These are phyloP conservation scores for Candida xyloterini DNA, from an alignment of 805 yeast genomes.

Conservation along the genomic window DNA sequence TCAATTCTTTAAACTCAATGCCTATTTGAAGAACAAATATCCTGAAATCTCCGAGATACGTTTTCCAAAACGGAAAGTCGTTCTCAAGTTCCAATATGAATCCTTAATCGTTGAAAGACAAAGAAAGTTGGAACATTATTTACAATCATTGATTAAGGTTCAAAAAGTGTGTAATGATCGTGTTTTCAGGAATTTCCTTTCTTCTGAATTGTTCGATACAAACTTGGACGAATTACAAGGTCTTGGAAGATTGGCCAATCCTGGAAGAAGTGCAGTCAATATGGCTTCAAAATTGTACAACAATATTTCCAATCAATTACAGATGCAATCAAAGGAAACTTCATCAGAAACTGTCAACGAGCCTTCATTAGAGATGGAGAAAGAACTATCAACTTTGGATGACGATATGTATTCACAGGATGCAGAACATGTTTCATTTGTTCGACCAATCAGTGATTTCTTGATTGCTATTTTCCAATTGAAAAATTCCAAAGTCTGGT, in stretches of 20 bases:
- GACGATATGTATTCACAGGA: conserved; percentile 26
- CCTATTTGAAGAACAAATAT: conserved; percentile 53
- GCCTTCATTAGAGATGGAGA: conserved; percentile 43
- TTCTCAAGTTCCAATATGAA: conserved; percentile 68
- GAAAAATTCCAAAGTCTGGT: conserved; percentile 61
- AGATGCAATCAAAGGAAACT: conserved; percentile 7
- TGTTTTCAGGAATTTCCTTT: conserved; percentile 71
- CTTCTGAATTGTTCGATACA: conserved; percentile 58
- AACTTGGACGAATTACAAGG: conserved; percentile 17
- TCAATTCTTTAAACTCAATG: conserved; percentile 73
- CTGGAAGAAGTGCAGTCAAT: conserved; percentile 20
- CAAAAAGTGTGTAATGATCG: conserved; percentile 73
- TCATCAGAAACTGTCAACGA: conserved; percentile 19
- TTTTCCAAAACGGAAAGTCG: conserved; percentile 61
- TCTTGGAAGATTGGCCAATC: conserved; percentile 5
- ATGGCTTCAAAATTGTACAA: conserved; percentile 34
- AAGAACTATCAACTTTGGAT: conserved; percentile 51
- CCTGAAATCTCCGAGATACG: conserved; percentile 46
- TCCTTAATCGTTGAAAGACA: conserved; percentile 64
- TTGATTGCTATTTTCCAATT: conserved; percentile 68
- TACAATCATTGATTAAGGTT: conserved; percentile 52
- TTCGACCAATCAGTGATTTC: conserved; percentile 78
- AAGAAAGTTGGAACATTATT: conserved; percentile 56
- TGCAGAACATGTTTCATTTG: conserved; percentile 44
- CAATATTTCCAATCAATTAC: conserved; percentile 29